These are phyloP conservation scores for Bocquillonia castaneifolia DNA, from an alignment of 441 rosid species.

Conservation along the genomic window DNA sequence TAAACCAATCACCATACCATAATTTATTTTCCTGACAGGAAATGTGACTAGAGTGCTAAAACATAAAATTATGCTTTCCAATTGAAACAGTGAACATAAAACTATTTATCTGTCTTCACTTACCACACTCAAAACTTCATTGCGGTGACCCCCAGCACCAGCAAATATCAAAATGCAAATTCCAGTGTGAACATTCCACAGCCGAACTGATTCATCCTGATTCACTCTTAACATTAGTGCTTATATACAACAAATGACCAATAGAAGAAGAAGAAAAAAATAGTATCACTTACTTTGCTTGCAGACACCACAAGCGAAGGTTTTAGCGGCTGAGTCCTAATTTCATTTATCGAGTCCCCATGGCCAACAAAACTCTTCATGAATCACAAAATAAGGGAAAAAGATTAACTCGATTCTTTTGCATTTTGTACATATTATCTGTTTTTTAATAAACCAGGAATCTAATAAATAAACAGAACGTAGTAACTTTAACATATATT, in stretches of 20 bases:
- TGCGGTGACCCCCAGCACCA: conserved; percentile 97
- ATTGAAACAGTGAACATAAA: not conserved
- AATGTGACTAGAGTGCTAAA: not conserved
- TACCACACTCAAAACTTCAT: conserved; percentile 96
- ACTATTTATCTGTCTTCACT: conserved; percentile 18
- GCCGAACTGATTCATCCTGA: conserved; percentile 93
- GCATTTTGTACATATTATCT: not conserved
- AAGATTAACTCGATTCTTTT: not conserved
- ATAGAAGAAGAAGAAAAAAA: conserved; percentile 8
- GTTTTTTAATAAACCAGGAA: not conserved
- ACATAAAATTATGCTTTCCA: not conserved
- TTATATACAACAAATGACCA: conserved; percentile 14
- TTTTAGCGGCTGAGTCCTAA: conserved; percentile 86
- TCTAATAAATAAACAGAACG: no score
- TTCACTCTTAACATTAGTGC: conserved; percentile 22
- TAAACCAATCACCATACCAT: conserved; percentile 29
- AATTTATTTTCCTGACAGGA: not conserved
- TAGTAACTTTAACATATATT: no score
- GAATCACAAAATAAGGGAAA: conserved; percentile 11
- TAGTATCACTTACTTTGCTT: conserved; percentile 58
- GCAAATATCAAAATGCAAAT: conserved; percentile 92
- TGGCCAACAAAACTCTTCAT: conserved; percentile 94
- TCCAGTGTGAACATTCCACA: conserved; percentile 96
- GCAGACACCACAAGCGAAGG: conserved; percentile 90
- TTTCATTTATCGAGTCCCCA: conserved; percentile 90